Evolutionary conservation across 495 filamentous ascomycete species (phyloP).

Genomic region (Schizothecium vesticola): DNA sequence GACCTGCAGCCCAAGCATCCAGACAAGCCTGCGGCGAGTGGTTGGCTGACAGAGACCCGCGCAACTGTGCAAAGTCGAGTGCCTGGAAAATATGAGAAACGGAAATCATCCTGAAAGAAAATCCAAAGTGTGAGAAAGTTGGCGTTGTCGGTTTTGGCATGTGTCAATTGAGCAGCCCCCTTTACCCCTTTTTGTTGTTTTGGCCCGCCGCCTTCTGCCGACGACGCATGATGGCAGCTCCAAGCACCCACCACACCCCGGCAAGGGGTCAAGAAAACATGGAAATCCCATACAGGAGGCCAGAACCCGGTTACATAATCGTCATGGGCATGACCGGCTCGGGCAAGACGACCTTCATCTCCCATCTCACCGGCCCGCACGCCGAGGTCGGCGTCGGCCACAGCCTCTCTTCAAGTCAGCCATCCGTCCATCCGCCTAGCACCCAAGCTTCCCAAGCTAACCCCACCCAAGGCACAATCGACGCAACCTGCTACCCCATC

Average conservation of each 20-base stretch:
- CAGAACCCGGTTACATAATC: neutral
- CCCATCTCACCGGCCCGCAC: conserved; percentile 24
- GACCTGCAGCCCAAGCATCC: neutral
- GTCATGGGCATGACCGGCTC: conserved; percentile 11
- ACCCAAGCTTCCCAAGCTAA: neutral
- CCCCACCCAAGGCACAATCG: neutral
- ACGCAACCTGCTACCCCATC: neutral
- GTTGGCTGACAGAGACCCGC: neutral
- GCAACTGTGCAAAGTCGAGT: neutral
- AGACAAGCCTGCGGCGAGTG: neutral
- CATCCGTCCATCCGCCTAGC: neutral
- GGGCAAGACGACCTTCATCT: conserved; percentile 3
- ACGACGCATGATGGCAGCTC: neutral
- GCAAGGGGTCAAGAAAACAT: neutral
- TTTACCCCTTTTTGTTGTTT: neutral
- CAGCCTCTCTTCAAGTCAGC: neutral
- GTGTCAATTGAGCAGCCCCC: neutral
- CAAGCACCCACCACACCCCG: neutral
- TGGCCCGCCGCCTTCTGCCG: neutral
- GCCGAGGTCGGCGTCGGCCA: conserved; percentile 21
- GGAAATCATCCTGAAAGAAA: neutral
- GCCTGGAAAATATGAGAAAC: neutral
- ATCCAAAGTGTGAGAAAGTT: neutral
- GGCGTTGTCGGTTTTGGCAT: neutral
- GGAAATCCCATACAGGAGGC: neutral